Percentiles rank a stretch among this genome's conserved stretches.
phyloP scores from a whole-genome alignment of 73 alveolate genomes.

The Vitrella brassicaformis region DNA sequence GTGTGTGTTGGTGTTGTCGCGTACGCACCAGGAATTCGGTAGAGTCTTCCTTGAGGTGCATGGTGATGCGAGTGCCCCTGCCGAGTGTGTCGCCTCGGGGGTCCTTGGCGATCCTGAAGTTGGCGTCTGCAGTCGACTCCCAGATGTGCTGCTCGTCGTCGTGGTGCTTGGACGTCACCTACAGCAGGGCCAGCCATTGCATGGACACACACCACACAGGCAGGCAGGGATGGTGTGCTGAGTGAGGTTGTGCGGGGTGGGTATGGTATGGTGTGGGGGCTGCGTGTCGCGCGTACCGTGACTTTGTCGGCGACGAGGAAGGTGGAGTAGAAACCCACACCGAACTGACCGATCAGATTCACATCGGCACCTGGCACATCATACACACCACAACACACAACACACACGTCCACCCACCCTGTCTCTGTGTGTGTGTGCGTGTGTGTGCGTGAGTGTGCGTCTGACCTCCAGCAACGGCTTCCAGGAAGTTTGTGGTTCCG shows the following conservation, averaged over 20 bases:
- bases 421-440: too few species aligned
- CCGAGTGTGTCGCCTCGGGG: conserved; percentile 96
- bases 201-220: too few species aligned
- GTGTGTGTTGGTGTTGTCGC: too few species aligned
- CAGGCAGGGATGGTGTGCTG: too few species aligned
- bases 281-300: background rate
- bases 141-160: conserved; percentile 84
- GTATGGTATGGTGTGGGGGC: too few species aligned
- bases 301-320: conserved; percentile 96
- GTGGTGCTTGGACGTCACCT: conserved; percentile 78
- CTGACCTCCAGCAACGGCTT: conserved; percentile 83
- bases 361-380: conserved; percentile 38
- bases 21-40: conserved; percentile 87
- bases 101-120: conserved; percentile 81
- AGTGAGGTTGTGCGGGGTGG: too few species aligned
- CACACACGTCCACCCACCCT: background rate
- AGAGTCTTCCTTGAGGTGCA: conserved; percentile 94
- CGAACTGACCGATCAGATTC: conserved; percentile 94
- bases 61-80: conserved; percentile 94
- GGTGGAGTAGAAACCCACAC: conserved; percentile 98
- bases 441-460: too few species aligned
- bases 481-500: conserved; percentile 97
- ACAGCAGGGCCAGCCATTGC: too few species aligned
- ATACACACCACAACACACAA: background rate
- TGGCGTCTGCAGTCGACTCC: conserved; percentile 87